phyloP scores from a whole-genome alignment of 805 yeast species.

The Spathaspora hagerdaliae region DNA sequence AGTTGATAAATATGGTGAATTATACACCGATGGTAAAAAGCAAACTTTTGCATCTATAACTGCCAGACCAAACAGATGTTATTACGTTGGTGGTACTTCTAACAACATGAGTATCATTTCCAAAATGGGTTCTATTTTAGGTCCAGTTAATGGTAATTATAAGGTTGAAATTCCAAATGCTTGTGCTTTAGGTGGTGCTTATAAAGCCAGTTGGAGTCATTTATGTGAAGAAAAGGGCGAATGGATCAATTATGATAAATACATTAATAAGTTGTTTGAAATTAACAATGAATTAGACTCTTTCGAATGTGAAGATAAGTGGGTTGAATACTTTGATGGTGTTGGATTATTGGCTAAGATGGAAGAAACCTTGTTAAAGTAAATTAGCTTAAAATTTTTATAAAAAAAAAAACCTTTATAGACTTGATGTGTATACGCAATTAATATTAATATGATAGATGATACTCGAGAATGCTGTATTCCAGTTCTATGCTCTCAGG shows the following conservation, averaged over 20 bases:
- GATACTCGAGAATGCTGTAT: too few species aligned
- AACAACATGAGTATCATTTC: constrained; percentile 63
- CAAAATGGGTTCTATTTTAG: constrained; percentile 68
- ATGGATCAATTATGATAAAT: constrained; percentile 43
- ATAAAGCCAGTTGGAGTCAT: constrained; percentile 74
- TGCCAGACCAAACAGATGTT: constrained; percentile 63
- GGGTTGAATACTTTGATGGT: constrained; percentile 52
- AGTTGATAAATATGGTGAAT: constrained; percentile 33
- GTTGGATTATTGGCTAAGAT: constrained; percentile 47
- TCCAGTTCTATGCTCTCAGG: too few species aligned
- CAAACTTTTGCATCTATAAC: constrained; percentile 42
- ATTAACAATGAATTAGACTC: constrained; percentile 46
- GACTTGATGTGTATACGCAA: too few species aligned
- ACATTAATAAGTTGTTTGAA: constrained; percentile 37
- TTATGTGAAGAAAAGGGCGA: constrained; percentile 24
- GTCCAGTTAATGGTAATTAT: constrained; percentile 61
- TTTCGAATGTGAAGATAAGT: constrained; percentile 35
- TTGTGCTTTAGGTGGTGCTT: constrained; percentile 90
- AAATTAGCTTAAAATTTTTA: background rate
- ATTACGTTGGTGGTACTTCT: constrained; percentile 87
- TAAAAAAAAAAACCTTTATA: too few species aligned
- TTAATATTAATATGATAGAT: too few species aligned
- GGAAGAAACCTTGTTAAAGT: constrained; percentile 23
- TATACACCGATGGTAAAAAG: constrained; percentile 47
- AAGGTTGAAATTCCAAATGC: constrained; percentile 80